Percentiles rank a stretch among this genome's conserved stretches.
Evolutionary conservation across 2,329 filamentous ascomycete species (phyloP).

Genomic region (Trichoderma sp.): DNA sequence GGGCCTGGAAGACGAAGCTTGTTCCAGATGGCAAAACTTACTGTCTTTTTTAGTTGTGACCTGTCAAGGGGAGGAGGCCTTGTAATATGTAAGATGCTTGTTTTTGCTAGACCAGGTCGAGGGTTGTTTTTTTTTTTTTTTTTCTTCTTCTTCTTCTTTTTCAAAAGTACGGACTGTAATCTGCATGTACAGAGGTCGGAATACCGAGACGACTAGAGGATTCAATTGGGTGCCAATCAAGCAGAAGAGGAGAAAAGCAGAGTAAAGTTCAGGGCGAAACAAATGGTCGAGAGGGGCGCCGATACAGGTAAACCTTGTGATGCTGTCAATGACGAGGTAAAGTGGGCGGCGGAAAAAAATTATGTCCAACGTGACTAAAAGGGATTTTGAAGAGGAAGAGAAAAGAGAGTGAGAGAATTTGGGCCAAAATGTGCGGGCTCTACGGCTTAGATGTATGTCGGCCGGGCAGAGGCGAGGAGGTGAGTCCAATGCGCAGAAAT

Average conservation of each 20-base stretch:
- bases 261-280: not conserved
- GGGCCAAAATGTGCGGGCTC: not conserved
- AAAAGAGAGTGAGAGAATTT: not conserved
- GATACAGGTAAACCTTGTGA: not conserved
- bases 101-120: slow-evolving; percentile 9
- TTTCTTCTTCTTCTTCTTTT: not conserved
- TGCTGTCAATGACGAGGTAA: not conserved
- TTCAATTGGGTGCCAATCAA: not conserved
- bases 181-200: slow-evolving; percentile 25
- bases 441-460: slow-evolving; percentile 18
- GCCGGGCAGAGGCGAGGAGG: slow-evolving; percentile 10
- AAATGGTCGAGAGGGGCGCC: not conserved
- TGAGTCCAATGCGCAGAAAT: slow-evolving; percentile 10
- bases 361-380: slow-evolving; percentile 1
- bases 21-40: slow-evolving; percentile 2
- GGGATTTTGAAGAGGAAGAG: not conserved
- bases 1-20: not conserved
- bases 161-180: slow-evolving; percentile 21
- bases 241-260: not conserved
- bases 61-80: not conserved
- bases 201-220: not conserved
- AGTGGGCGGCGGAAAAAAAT: not conserved
- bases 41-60: not conserved
- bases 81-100: not conserved
- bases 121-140: not conserved